Base-by-base conservation (phyloP, 192 early-diverging fungal species). In the Lobosporangium transversale region DNA sequence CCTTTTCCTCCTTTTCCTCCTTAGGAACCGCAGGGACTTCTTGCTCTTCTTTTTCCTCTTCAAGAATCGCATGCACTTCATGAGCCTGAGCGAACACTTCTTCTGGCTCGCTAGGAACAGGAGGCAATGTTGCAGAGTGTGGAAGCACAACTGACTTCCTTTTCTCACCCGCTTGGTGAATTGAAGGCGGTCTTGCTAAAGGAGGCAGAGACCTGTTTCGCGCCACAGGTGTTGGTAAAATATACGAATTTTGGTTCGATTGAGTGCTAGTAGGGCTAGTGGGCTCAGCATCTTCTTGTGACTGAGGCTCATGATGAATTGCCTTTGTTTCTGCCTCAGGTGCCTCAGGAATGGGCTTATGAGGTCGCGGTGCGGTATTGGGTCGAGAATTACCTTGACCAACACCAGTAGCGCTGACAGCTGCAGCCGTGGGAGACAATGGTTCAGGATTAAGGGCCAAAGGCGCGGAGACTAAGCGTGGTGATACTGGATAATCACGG, bases 111-210 rank as follows among this genome's bases (percentile, higher is more conserved):
- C 42, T 47, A 10, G 58, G 58, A 10, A 76, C 66, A 0, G 62
- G 6, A 31, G 79, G 79, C 7, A 74, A 40, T 21, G 74, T 65
- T 0, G 56, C 18, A 0, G 53, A 21, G 1, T 52, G 59, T n/a
- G 69, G 47, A 12, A 48, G 33, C 10, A 36, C 58, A 29, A 58
- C 48, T 14, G 65, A 44, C 30, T 48, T 62, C 7, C 45, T 62
- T 24, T 65, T 76, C 53, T 67, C 60, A 12, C 57, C 24, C 2
- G 53, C 40, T n/a, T 69, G 56, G 31, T 75, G 73, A 37, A 81
- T 56, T 2, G 80, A 66, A 11, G 80, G 80, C 42, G 67, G 80
- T 62, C 69, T 62, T 6, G 80, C 68, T 52, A 81, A 63, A 2
- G 80, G 58, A 24, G 74, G 63, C 58, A 75, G 31, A 17, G 70